A percentile compares a stretch with the other conserved stretches of the same genome.
These are phyloP conservation scores for Erodium moschatum DNA, from an alignment of 441 rosid species.

Conservation along the genomic window DNA sequence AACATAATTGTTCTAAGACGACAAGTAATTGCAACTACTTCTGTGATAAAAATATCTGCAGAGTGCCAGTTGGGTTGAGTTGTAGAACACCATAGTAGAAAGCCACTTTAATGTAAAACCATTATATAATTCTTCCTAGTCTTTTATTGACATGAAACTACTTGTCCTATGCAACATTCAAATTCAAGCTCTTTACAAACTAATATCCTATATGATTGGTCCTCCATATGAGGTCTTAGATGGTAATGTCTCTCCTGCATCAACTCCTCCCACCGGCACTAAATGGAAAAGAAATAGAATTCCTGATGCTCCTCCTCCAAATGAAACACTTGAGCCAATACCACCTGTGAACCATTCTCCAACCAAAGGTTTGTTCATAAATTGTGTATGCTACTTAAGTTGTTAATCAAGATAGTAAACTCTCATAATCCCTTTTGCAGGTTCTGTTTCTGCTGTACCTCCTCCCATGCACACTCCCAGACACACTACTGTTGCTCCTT, in stretches of 20 bases:
- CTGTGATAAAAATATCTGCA: not conserved
- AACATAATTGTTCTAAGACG: too few species aligned
- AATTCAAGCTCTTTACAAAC: not conserved
- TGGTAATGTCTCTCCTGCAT: constrained; percentile 36
- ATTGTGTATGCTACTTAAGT: constrained; percentile 4
- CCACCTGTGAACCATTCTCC: constrained; percentile 40
- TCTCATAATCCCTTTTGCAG: constrained; percentile 18
- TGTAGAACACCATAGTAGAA: not conserved
- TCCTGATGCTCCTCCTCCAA: constrained; percentile 52
- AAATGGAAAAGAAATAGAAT: constrained; percentile 27
- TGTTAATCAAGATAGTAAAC: not conserved
- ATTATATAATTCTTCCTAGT: not conserved
- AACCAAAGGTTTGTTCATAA: constrained; percentile 6
- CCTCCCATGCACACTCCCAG: constrained; percentile 36
- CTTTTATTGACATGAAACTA: not conserved
- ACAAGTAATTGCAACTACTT: too few species aligned
- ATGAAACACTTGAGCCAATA: constrained; percentile 33
- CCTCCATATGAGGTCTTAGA: constrained; percentile 33
- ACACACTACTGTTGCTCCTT: constrained; percentile 26
- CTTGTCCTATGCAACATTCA: not conserved
- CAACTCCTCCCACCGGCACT: constrained; percentile 34
- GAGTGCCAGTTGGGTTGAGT: not conserved
- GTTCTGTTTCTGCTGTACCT: constrained; percentile 39
- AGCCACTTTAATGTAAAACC: not conserved
- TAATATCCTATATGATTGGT: constrained; percentile 10